These are phyloP conservation scores for Toxicodendron radicans DNA, from an alignment of 345 rosid genomes.

Conservation along the genomic window DNA sequence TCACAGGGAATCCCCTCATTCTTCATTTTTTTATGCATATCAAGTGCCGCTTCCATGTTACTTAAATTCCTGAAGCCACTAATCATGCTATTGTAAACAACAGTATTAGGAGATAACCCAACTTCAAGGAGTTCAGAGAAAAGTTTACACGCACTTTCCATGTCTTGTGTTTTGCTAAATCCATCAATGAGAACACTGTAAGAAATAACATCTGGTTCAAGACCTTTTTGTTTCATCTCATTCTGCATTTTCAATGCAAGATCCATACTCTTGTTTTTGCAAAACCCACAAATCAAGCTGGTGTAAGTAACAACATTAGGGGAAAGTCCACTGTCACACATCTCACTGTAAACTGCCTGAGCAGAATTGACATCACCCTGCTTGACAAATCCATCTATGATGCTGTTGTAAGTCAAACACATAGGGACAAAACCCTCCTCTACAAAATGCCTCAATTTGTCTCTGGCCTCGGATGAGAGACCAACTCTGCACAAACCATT, in stretches of 20 bases:
- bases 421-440: slow-evolving; percentile 45
- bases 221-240: slow-evolving; percentile 59
- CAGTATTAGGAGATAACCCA: slow-evolving; percentile 57
- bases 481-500: slow-evolving; percentile 69
- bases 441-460: slow-evolving; percentile 44
- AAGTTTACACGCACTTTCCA: slow-evolving; percentile 49
- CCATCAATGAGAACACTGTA: slow-evolving; percentile 67
- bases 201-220: slow-evolving; percentile 50
- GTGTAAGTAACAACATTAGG: slow-evolving; percentile 71
- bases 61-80: slow-evolving; percentile 56
- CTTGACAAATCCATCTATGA: slow-evolving; percentile 67
- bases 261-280: slow-evolving; percentile 44
- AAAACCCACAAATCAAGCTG: slow-evolving; percentile 61
- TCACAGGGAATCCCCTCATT: slow-evolving; percentile 55
- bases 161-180: slow-evolving; percentile 52
- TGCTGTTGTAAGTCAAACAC: slow-evolving; percentile 57
- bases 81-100: slow-evolving; percentile 64
- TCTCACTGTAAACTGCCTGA: slow-evolving; percentile 45
- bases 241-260: slow-evolving; percentile 47
- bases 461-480: slow-evolving; percentile 53
- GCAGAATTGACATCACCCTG: slow-evolving; percentile 59
- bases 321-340: slow-evolving; percentile 52
- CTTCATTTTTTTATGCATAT: slow-evolving; percentile 58
- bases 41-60: slow-evolving; percentile 69
- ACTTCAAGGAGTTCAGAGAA: slow-evolving; percentile 60